These are phyloP conservation scores for Astragalus membranaceus DNA, from an alignment of 306 rosid species.

Conservation along the genomic window DNA sequence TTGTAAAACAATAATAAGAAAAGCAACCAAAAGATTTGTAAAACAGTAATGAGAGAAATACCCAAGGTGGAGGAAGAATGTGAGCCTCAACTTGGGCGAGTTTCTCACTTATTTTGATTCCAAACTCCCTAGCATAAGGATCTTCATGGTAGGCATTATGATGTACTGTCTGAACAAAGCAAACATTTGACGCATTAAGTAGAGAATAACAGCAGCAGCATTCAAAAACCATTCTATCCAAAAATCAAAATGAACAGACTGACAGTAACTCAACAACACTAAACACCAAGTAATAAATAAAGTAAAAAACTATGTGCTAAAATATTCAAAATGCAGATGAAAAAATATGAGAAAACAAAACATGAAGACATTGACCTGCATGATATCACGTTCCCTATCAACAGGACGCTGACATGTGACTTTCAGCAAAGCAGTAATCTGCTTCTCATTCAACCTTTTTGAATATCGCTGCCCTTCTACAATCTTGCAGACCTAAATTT, in stretches of 20 bases:
- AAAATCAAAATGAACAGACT: not conserved
- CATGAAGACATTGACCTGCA: conserved; percentile 41
- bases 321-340: not conserved
- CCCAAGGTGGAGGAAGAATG: conserved; percentile 95
- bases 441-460: conserved; percentile 73
- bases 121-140: conserved; percentile 88
- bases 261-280: not conserved
- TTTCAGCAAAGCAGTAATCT: conserved; percentile 81
- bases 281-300: not conserved
- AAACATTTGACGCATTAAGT: not conserved
- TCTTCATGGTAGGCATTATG: conserved; percentile 82
- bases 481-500: conserved; percentile 82
- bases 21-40: no score
- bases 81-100: conserved; percentile 99
- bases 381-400: conserved; percentile 74
- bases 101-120: conserved; percentile 76
- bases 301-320: not conserved
- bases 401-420: conserved; percentile 94
- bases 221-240: not conserved
- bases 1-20: no score
- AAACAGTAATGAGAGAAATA: conserved; percentile 10
- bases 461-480: conserved; percentile 95
- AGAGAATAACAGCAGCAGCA: not conserved
- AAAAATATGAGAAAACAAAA: not conserved
- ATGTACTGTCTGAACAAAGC: conserved; percentile 56